Evolutionary conservation across 192 early-diverging fungal genomes (phyloP), one percentile per base, ranked within the genome.

Genomic region (Bifiguratus adelaidae): DNA sequence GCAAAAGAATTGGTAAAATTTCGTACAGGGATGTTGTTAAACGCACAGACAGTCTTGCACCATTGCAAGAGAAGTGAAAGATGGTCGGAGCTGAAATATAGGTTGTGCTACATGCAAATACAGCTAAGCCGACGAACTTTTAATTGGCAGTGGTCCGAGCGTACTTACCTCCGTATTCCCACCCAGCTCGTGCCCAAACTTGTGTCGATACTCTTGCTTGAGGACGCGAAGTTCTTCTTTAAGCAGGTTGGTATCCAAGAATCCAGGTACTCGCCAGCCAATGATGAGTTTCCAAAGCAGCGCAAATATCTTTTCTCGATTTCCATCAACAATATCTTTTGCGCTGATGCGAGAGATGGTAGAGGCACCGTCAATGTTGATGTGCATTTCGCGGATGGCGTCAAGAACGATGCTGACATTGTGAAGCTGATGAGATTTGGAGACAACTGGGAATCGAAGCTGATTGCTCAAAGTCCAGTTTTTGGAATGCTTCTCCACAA

Each of bases 1-100:
- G 62, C 42, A 35, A 64, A 64, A 1, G 62, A 64, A 2, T 55
- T 64, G 2, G 62, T 64, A 24, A 64, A 64, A 48, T 64, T 64
- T n/a, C 50, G 24, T 33, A 64, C 47, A 6, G 45, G 40, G 4
- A 64, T 19, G 26, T 51, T 47, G 25, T 64, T 58, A 25, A 64
- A 64, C 0, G 56, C 47, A 4, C 62, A 55, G 9, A 64, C 58
- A 7, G 56, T 55, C 29, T 64, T 55, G n/a, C 62, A 64, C 62
- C 62, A 64, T 7, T 48, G 28, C 3, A 64, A 30, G 15, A 64
- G 40, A 2, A 56, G 55, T 11, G 62, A 58, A 2, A 64, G 47
- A 26, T 64, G 62, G 27, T 64, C 46, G 4, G 62, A 64, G 0
- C 50, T 64, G 23, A 64, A 58, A 22, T 64, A 64, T 6, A 58